Base-by-base conservation (phyloP, 2,329 filamentous ascomycete genomes). In the Neofusicoccum sp. region DNA sequence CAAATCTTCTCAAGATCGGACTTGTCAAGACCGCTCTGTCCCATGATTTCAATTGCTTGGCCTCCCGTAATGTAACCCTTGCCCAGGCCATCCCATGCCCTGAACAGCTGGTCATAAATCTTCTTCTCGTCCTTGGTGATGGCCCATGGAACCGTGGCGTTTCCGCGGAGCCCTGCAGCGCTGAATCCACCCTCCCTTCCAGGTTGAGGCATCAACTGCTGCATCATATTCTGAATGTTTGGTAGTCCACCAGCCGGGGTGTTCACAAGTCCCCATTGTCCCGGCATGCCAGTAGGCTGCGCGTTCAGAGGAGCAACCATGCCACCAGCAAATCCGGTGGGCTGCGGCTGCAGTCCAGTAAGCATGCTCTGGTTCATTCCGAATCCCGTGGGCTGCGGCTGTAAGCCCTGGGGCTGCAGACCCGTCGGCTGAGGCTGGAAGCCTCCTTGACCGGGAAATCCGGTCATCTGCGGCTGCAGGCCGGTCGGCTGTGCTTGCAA, bases 51-150 rank as follows among this genome's bases (percentile, higher is more conserved):
- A 73, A 98, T 95, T 12, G 95, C 94, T 70, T 95, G 92, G 69
- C 91, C 91, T 59, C 95, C 95, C 50, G 88, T 90, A 73, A 99
- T 96, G 71, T 89, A 97, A 0, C 95, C 95, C 77, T 96, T 97
- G 66, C 88, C 87, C 67, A 99, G 87, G 2, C 95, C 95, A 78
- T 99, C 95, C 95, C 95, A 99, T 4, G 93, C 93, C 67, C 89
- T 91, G 83, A 99, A 99, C 37, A 98, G 86, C 65, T 92, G 86
- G 77, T 99, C 95, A 69, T 99, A 99, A 66, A 96, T 90, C 65
- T 91, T 94, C 83, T 99, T 99, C 78, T 99, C 95, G 67, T 97
- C 93, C 76, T 99, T 99, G 4, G 95, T 99, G 65, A 99, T 95
- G 14, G 95, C 93, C 95, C 95, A 99, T 0, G 95, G 95, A 71